A percentile compares a stretch with the other conserved stretches of the same genome.
Conservation (phyloP, 139 green algal genomes). For the Gonium pectorale region DNA sequence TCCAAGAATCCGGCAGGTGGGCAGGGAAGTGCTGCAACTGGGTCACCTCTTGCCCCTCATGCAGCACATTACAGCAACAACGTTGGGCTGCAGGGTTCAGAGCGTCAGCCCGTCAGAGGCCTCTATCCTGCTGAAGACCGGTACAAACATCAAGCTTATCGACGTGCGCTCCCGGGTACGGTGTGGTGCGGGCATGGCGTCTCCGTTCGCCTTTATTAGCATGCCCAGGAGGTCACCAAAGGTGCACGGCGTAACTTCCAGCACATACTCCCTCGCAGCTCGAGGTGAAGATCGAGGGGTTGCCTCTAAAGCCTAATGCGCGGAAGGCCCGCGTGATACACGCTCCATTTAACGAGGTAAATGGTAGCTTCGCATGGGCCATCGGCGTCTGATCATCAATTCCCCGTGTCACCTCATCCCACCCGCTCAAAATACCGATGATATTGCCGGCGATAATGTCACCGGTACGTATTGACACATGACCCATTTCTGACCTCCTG, state of each 20-base stretch:
- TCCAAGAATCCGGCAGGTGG: slow-evolving; percentile 7
- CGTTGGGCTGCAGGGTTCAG: background rate
- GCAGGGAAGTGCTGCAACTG: background rate
- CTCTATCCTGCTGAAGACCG: slow-evolving; percentile 17
- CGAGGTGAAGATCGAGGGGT: slow-evolving; percentile 38
- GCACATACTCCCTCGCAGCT: no score
- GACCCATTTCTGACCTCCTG: no score
- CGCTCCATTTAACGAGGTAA: slow-evolving; percentile 41
- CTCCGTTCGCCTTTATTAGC: background rate
- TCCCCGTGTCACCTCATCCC: background rate
- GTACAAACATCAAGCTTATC: slow-evolving; percentile 33
- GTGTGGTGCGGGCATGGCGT: background rate
- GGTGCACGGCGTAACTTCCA: no score
- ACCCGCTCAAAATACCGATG: no score
- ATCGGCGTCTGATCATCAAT: no score
- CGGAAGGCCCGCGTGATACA: slow-evolving; percentile 36
- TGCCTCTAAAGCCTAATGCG: slow-evolving; percentile 7
- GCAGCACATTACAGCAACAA: background rate
- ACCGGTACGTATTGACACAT: no score
- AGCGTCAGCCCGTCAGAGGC: slow-evolving; percentile 20
- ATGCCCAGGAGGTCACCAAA: background rate
- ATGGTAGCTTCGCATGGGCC: no score
- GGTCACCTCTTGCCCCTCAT: background rate
- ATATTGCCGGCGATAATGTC: no score
- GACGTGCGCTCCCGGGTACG: slow-evolving; percentile 38